Base-by-base conservation (phyloP, 495 filamentous ascomycete species). In the Hypoxylon crocopeplum region DNA sequence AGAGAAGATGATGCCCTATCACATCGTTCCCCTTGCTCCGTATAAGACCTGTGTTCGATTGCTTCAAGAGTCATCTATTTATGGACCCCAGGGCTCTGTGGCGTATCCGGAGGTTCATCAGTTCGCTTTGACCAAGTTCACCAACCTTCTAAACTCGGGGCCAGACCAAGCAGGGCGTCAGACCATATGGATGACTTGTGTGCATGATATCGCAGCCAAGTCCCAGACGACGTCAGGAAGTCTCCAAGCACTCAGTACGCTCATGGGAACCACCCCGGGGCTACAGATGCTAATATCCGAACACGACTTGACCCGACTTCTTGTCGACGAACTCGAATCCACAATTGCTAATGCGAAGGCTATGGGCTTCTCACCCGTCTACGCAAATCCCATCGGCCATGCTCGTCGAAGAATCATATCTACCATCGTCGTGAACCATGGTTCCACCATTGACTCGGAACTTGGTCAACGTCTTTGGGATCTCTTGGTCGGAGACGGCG, bases 381-480 rank as follows among this genome's bases (percentile, higher is more conserved):
- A 71, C n/a, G 72, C 67, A 20, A 71, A 71, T 29, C 29, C 39
- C 1, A 68, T 73, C 7, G 77, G 73, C 49, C 29, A 48, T n/a
- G 81, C 85, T 5, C 83, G 88, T 7, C 75, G 84, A 47, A 80
- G 83, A 7, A 72, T 92, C 10, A 64, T 92, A 3, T 75, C 67
- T 20, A 70, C 71, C 8, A 76, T 91, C 29, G 82, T 92, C 25
- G 63, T 77, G 7, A 75, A 82, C 19, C 80, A 81, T 16, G 81
- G 88, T 4, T 77, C 79, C 2, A 81, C 81, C 7, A 86, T 92
- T 52, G 78, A 82, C 0, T 62, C 76, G 5, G 83, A 88, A 0
- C 80, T 88, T 10, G 84, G 84, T 11, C 77, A 75, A 16, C 76
- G 77, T 16, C 76, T 93, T 1, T 93, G 90, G 90, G 75, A 84